Percentiles rank a stretch among this genome's conserved stretches.
Evolutionary conservation across 129 eudicot species (phyloP).

Genomic region (Heracleum sosnowskyi): DNA sequence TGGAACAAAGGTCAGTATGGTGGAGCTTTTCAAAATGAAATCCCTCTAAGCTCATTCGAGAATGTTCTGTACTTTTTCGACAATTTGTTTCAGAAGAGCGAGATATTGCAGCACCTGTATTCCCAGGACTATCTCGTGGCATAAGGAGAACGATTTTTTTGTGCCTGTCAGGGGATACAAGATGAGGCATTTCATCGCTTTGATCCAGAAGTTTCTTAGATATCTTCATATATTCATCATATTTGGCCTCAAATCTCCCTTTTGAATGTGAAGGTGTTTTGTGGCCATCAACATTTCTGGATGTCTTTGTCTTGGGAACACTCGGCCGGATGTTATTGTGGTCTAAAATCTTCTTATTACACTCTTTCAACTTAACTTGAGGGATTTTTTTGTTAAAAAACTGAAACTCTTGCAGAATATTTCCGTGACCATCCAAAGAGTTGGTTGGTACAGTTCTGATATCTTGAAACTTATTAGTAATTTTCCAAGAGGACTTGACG

Average conservation of each 20-base stretch:
- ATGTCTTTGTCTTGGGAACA: neutral
- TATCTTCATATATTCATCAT: conserved; percentile 19
- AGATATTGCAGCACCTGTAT: neutral
- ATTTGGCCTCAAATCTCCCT: conserved; percentile 43
- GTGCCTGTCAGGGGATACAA: conserved; percentile 13
- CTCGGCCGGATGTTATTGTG: neutral
- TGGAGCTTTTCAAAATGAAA: conserved; percentile 5
- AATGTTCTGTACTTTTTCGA: conserved; percentile 9
- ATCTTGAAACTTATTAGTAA: conserved; percentile 20
- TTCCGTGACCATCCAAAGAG: conserved; percentile 23
- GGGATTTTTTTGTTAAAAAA: conserved; percentile 4
- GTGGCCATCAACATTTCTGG: neutral
- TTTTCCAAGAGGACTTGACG: conserved; percentile 17
- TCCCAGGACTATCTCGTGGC: conserved; percentile 15
- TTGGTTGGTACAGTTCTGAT: conserved; percentile 11
- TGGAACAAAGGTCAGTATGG: neutral
- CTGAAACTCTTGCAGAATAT: conserved; percentile 9
- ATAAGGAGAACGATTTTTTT: conserved; percentile 20
- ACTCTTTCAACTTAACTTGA: conserved; percentile 19
- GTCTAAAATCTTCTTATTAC: conserved; percentile 14
- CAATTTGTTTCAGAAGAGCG: neutral
- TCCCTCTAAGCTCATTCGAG: conserved; percentile 9
- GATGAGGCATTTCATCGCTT: neutral
- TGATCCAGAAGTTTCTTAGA: conserved; percentile 20
- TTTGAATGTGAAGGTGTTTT: conserved; percentile 17